Percentiles rank a stretch among this genome's conserved stretches.
Evolutionary conservation across 805 yeast genomes (phyloP).

Genomic region (Kodamaea kaohsiungensis): DNA sequence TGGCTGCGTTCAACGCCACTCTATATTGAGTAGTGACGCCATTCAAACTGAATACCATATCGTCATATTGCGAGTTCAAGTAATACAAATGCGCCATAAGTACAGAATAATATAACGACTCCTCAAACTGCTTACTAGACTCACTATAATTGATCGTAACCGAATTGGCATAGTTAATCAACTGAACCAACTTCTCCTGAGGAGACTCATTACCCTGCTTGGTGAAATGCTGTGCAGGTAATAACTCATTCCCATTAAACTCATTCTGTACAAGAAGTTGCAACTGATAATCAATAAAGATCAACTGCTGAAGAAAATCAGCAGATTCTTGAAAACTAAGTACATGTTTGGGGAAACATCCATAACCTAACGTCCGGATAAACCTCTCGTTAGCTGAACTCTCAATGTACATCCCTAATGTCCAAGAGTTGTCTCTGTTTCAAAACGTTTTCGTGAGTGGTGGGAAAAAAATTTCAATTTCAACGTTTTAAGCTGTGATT

Average conservation of each 20-base stretch:
- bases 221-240: conserved; percentile 14
- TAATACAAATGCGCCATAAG: conserved; percentile 37
- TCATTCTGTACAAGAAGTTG: conserved; percentile 33
- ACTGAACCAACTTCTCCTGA: conserved; percentile 23
- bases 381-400: conserved; percentile 24
- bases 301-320: conserved; percentile 33
- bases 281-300: conserved; percentile 40
- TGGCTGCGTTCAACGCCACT: conserved; percentile 3
- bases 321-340: conserved; percentile 34
- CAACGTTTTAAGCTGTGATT: neutral
- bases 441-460: neutral
- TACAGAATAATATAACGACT: conserved; percentile 32
- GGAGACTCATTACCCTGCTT: conserved; percentile 11
- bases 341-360: conserved; percentile 39
- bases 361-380: conserved; percentile 30
- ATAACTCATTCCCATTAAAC: conserved; percentile 25
- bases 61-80: conserved; percentile 25
- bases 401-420: conserved; percentile 2
- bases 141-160: conserved; percentile 27
- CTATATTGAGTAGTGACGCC: conserved; percentile 7
- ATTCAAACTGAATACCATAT: conserved; percentile 19
- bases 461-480: neutral
- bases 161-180: conserved; percentile 27
- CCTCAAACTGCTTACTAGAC: conserved; percentile 25
- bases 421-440: neutral